phyloP scores from a whole-genome alignment of 805 yeast species.

The Candida montana region DNA sequence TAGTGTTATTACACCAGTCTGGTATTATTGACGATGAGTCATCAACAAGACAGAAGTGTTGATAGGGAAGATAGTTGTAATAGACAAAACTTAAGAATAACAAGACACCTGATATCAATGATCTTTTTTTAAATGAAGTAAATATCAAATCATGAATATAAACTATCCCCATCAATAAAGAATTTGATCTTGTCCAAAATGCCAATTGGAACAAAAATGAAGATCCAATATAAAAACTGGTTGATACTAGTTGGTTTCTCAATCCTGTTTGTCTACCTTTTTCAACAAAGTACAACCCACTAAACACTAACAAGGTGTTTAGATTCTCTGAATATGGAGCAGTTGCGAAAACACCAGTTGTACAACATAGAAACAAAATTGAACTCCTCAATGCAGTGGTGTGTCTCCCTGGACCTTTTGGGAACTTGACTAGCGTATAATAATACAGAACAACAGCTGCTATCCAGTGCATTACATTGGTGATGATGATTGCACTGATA shows the following conservation, averaged over 20 bases:
- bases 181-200: conserved; percentile 68
- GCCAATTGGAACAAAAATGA: conserved; percentile 45
- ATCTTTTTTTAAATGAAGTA: conserved; percentile 18
- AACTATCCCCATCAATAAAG: conserved; percentile 64
- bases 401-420: conserved; percentile 12
- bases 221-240: conserved; percentile 9
- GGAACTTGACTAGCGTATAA: conserved; percentile 39
- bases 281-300: conserved; percentile 46
- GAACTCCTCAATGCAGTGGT: conserved; percentile 33
- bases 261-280: background rate
- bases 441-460: conserved; percentile 44
- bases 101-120: conserved; percentile 52
- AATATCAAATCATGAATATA: conserved; percentile 48
- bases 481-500: conserved; percentile 40
- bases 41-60: conserved; percentile 52
- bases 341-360: conserved; percentile 75
- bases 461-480: conserved; percentile 48
- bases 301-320: conserved; percentile 55
- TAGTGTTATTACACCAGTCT: conserved; percentile 58
- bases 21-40: conserved; percentile 31
- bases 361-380: conserved; percentile 52
- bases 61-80: conserved; percentile 50
- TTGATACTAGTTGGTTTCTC: background rate
- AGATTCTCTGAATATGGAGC: conserved; percentile 74
- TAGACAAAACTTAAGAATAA: conserved; percentile 42